These are phyloP conservation scores for Hemileccinum rubropunctum DNA, from an alignment of 768 basidiomycete genomes.

Conservation along the genomic window DNA sequence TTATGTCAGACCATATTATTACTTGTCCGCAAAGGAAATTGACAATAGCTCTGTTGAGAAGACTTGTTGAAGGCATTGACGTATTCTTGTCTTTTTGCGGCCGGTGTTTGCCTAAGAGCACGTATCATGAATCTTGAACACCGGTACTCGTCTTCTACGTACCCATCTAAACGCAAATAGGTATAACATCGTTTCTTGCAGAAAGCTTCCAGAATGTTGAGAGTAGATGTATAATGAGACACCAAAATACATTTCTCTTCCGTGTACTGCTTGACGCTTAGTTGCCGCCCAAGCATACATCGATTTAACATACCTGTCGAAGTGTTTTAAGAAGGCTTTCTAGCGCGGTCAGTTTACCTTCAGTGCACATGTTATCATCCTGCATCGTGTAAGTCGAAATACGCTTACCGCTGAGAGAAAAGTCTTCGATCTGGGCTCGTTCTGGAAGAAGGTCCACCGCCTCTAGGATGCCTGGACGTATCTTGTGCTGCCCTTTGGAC, in stretches of 20 bases:
- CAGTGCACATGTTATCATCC: constrained; percentile 5
- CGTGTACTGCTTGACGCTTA: constrained; percentile 47
- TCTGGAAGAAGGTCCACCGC: constrained; percentile 63
- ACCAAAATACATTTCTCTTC: constrained; percentile 95
- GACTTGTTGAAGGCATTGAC: constrained; percentile 88
- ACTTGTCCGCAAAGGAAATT: constrained; percentile 2
- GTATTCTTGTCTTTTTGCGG: constrained; percentile 76
- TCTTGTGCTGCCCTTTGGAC: constrained; percentile 40
- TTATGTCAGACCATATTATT: constrained; percentile 1
- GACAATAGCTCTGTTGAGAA: constrained; percentile 69
- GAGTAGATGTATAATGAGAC: constrained; percentile 94
- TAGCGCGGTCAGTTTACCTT: constrained; percentile 75
- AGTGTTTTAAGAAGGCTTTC: constrained; percentile 61
- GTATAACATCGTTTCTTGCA: constrained; percentile 77
- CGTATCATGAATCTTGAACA: constrained; percentile 1
- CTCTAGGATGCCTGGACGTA: constrained; percentile 51
- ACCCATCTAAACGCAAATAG: constrained; percentile 88
- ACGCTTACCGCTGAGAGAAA: constrained; percentile 72
- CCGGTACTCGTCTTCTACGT: not conserved
- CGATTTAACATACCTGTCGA: constrained; percentile 43
- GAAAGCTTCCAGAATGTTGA: constrained; percentile 86
- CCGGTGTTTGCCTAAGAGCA: constrained; percentile 63
- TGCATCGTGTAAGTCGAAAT: not conserved
- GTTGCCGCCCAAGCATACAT: not conserved
- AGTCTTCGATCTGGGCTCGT: constrained; percentile 59